Evolutionary conservation across 2,329 filamentous ascomycete genomes (phyloP).

Genomic region (Diaporthe citrichinensis): DNA sequence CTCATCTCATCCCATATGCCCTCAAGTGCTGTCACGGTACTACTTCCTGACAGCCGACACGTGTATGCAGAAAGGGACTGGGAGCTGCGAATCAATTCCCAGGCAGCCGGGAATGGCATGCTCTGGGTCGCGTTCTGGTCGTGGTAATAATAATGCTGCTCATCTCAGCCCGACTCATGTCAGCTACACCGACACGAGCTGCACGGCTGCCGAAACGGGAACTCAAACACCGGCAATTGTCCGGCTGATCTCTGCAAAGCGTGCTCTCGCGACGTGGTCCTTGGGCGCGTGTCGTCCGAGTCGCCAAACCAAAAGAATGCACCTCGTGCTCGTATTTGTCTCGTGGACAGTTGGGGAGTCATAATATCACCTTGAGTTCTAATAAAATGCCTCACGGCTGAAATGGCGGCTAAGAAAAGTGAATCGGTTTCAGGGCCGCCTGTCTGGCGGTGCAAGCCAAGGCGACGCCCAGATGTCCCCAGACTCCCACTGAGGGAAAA

Average conservation of each 20-base stretch:
- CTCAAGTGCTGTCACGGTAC: not conserved
- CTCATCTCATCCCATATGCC: conserved; percentile 16
- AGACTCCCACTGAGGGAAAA: not conserved
- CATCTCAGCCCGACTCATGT: conserved; percentile 24
- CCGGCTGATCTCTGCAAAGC: conserved; percentile 17
- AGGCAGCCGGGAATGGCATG: not conserved
- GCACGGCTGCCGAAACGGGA: conserved; percentile 20
- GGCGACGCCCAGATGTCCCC: not conserved
- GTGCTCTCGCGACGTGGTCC: conserved; percentile 1
- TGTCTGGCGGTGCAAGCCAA: not conserved
- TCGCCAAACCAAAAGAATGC: not conserved
- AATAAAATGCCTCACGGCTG: conserved; percentile 20
- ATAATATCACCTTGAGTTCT: not conserved
- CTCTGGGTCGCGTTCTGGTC: not conserved
- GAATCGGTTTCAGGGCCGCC: not conserved
- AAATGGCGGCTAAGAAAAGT: not conserved
- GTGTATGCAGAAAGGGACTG: not conserved
- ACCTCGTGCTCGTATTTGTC: conserved; percentile 22
- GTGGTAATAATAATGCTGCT: not conserved
- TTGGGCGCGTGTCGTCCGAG: not conserved
- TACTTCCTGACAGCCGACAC: not conserved
- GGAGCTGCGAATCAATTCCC: not conserved
- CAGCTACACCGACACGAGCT: conserved; percentile 25
- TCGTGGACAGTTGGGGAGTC: not conserved
- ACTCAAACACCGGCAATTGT: conserved; percentile 4